A percentile compares a stretch with the other conserved stretches of the same genome.
phyloP scores from a whole-genome alignment of 1,284 basidiomycete species.

The Vanrija sp. region DNA sequence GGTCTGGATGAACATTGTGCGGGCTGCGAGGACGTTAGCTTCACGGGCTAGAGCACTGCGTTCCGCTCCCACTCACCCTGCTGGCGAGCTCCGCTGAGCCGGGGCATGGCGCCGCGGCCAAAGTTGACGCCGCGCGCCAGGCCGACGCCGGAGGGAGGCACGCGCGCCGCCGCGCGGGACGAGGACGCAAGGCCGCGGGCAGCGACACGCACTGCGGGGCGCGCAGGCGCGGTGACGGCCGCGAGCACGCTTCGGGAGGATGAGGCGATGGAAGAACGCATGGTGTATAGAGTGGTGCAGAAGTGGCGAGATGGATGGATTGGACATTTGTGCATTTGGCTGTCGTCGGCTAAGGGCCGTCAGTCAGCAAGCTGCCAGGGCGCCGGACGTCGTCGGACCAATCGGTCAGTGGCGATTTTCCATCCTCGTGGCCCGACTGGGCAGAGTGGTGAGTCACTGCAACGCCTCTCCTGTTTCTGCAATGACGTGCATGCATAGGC shows the following conservation, averaged over 20 bases:
- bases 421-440: no score
- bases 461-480: no score
- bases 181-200: constrained; percentile 17
- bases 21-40: constrained; percentile 53
- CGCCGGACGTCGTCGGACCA: constrained; percentile 7
- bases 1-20: constrained; percentile 95
- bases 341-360: not conserved
- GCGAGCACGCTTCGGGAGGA: constrained; percentile 20
- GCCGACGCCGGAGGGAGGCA: not conserved
- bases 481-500: no score
- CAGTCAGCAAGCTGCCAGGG: not conserved
- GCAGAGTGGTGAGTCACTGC: no score
- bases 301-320: not conserved
- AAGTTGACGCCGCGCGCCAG: constrained; percentile 6
- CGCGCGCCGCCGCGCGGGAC: not conserved
- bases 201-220: not conserved
- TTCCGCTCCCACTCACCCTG: constrained; percentile 16
- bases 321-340: not conserved
- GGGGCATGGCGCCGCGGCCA: constrained; percentile 4
- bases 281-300: not conserved
- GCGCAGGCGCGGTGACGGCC: not conserved
- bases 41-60: not conserved
- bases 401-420: constrained; percentile 6
- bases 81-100: constrained; percentile 8
- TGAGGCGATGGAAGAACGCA: constrained; percentile 31